Evolutionary conservation across 1,139 yeast genomes (phyloP), one percentile per base, ranked within the genome.

Genomic region (Kurtzmaniella quercitrusa): DNA sequence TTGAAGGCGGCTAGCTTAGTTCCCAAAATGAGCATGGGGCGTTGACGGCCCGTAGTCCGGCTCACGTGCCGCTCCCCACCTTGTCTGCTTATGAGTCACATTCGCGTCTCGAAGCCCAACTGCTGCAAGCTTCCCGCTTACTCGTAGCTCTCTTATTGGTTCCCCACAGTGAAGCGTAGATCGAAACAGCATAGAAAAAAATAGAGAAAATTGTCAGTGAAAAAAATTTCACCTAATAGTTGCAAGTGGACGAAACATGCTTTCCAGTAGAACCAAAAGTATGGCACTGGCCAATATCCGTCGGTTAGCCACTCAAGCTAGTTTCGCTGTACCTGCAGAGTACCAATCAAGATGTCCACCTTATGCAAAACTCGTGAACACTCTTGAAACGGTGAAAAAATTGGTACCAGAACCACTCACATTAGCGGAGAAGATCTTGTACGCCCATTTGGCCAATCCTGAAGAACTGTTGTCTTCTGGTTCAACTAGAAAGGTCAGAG

Each of bases 381-480:
- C 85, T 43, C 73, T 93, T 48, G 63, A 67, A 5, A 62, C 70
- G 37, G 95, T 90, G 45, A 80, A 85, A 50, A 65, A 66, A 48
- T 75, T 88, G 33, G 70, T 90, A 41, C 76, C 75, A 51, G 77
- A 82, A 54, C 96, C 96, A 3, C 75, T 93, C 56, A 93, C 98
- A 0, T 71, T 88, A 46, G 95, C 98, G 11, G 98, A 93, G 66
- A 93, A 93, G 70, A 88, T 90, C 55, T 73, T 93, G 46, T 93
- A 93, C 62, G 85, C 98, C 2, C 98, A 93, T 66, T 73, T 93
- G 57, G 87, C 81, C 40, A 72, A 88, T 58, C 95, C 96, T 8
- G 93, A 86, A 57, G 96, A 88, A 52, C 75, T 85, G 37, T 71
- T 89, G 45, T 72, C 78, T 2, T 54, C 65, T 9, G 78, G 81